phyloP scores from a whole-genome alignment of 202 grass and related monocot genomes.

The Bolboschoenoplectus hybrid region DNA sequence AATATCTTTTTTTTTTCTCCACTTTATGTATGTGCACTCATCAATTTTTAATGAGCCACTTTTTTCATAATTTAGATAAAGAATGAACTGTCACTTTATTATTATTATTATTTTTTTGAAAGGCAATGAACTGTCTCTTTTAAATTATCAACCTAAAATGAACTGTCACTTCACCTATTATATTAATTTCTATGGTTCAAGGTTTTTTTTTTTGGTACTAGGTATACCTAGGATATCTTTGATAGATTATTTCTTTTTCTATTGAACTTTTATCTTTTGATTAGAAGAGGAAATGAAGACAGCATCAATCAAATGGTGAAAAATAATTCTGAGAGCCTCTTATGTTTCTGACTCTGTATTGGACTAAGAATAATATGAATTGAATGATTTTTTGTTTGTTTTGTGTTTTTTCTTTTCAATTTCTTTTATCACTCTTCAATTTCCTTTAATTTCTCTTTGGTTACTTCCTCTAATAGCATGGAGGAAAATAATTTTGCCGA shows the following conservation, averaged over 20 bases:
- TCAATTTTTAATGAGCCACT: background rate
- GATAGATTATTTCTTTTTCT: background rate
- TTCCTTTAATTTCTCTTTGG: too few species aligned
- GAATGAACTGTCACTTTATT: constrained; percentile 3
- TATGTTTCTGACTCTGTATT: too few species aligned
- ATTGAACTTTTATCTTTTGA: background rate
- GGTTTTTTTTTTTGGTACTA: background rate
- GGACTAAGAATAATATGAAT: too few species aligned
- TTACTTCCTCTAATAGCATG: background rate
- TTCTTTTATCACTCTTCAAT: too few species aligned
- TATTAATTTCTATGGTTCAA: background rate
- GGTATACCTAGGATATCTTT: background rate
- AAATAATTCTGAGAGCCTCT: too few species aligned
- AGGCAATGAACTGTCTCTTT: background rate
- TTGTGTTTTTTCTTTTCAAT: too few species aligned
- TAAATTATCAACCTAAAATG: background rate
- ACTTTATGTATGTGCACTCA: background rate
- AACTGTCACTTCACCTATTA: background rate
- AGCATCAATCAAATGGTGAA: too few species aligned
- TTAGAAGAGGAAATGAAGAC: too few species aligned
- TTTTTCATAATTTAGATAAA: background rate
- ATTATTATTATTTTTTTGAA: background rate
- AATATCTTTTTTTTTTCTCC: background rate
- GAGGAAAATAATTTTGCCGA: background rate
- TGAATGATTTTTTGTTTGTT: too few species aligned